Base-by-base conservation (phyloP, 495 filamentous ascomycete species). In the Cudoniella acicularis region DNA sequence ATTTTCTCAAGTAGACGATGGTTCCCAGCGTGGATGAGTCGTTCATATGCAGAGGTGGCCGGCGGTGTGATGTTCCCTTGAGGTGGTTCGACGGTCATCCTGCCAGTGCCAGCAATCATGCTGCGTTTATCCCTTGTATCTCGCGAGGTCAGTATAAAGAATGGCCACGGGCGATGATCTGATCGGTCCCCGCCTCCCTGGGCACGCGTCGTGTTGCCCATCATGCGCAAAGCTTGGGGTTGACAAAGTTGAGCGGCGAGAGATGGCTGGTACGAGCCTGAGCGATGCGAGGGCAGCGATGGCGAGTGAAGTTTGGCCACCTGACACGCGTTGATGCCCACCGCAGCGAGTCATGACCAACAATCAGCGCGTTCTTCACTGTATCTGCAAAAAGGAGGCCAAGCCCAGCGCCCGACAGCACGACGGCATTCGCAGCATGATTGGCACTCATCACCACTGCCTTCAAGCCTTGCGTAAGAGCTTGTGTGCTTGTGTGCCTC, bases 61-160 rank as follows among this genome's bases (percentile, higher is more conserved):
- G 54, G 55, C 60, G 55, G 59, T 57, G 59, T 24, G 40, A n/a
- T 62, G 54, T 30, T 36, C 52, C 22, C 18, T 36, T 56, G n/a
- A n/a, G n/a, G n/a, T n/a, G n/a, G 4, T 52, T 6, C 61, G 46
- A 49, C 20, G 47, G 49, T 52, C 52, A 48, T 64, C 25, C 43
- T 30, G 21, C 48, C 48, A 30, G 51, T 46, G 49, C 52, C 56
- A 55, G 42, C 42, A 26, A 56, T 60, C 51, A 59, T 41, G 52
- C 43, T 13, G 21, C 21, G 26, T 20, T 21, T 27, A 23, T 59
- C 52, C 56, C 56, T 53, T 52, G 54, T 54, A 56, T 49, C 11
- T 18, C 16, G 25, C 16, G 10, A 40, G 43, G 58, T 50, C 52
- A 61, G 22, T 49, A 60, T 40, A 25, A 36, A 51, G 16, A 51